phyloP scores from a whole-genome alignment of 2,329 filamentous ascomycete genomes.

The Capronia coronata region DNA sequence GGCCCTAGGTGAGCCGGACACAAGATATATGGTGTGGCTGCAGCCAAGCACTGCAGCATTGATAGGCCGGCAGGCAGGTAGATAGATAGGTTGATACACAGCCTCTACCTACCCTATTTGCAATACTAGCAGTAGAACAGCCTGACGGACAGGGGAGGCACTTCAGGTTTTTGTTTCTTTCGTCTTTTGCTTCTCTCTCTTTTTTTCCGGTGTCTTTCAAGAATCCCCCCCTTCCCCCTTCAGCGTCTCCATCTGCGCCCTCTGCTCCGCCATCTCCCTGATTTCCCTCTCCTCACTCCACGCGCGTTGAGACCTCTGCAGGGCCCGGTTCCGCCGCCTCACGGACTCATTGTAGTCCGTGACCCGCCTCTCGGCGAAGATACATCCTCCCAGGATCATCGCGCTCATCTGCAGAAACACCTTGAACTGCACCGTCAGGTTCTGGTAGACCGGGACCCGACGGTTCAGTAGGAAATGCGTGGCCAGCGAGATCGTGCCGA shows the following conservation, averaged over 20 bases:
- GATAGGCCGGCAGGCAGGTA: too few relatives aligned
- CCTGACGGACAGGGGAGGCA: too few relatives aligned
- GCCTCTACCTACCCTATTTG: too few relatives aligned
- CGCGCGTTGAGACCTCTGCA: conserved; percentile 24
- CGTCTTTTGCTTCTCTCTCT: too few relatives aligned
- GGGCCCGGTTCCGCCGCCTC: conserved; percentile 37
- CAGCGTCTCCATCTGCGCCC: background rate
- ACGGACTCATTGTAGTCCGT: conserved; percentile 42
- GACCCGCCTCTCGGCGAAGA: conserved; percentile 44
- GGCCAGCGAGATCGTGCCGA: conserved; percentile 42
- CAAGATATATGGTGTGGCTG: too few relatives aligned
- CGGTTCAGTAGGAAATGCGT: conserved; percentile 41
- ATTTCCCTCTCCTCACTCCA: conserved; percentile 30
- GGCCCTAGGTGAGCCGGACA: too few relatives aligned
- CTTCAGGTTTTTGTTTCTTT: too few relatives aligned
- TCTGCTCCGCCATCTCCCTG: conserved; percentile 34
- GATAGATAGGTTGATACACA: too few relatives aligned
- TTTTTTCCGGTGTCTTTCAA: too few relatives aligned
- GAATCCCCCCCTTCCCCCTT: too few relatives aligned
- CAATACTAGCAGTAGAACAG: too few relatives aligned
- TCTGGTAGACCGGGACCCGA: conserved; percentile 40
- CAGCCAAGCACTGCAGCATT: too few relatives aligned
- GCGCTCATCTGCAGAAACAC: conserved; percentile 43
- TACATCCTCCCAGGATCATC: conserved; percentile 45
- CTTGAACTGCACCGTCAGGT: conserved; percentile 46